These are phyloP conservation scores for Aspergillus baeticus DNA, from an alignment of 495 filamentous ascomycete species.

Conservation along the genomic window DNA sequence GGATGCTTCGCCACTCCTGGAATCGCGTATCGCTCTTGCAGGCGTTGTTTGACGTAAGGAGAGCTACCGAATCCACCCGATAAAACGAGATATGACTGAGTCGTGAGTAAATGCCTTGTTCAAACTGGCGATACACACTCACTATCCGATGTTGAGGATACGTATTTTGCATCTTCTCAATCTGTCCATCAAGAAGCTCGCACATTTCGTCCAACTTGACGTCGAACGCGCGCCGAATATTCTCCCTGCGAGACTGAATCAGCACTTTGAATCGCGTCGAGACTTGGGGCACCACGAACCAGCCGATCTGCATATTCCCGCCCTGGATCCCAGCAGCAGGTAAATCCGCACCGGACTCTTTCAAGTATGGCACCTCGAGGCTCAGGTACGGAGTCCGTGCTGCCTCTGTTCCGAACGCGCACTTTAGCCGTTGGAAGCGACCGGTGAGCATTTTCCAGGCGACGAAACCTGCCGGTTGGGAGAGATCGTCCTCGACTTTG, in stretches of 20 bases:
- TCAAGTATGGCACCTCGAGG: conserved; percentile 31
- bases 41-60: conserved; percentile 51
- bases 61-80: conserved; percentile 67
- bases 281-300: conserved; percentile 15
- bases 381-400: conserved; percentile 25
- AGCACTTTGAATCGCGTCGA: background rate
- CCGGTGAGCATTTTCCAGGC: conserved; percentile 38
- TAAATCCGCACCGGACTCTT: conserved; percentile 11
- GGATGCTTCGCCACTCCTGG: conserved; percentile 24
- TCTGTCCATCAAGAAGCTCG: conserved; percentile 51
- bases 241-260: background rate
- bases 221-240: conserved; percentile 44
- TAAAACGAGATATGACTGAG: conserved; percentile 47
- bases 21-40: conserved; percentile 38
- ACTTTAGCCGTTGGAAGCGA: conserved; percentile 39
- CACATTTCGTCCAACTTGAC: conserved; percentile 53
- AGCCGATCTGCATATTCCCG: conserved; percentile 33
- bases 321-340: conserved; percentile 29
- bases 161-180: conserved; percentile 46
- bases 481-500: conserved; percentile 22
- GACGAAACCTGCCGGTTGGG: conserved; percentile 15
- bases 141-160: conserved; percentile 49
- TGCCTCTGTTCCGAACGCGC: conserved; percentile 35
- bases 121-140: background rate
- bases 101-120: background rate